Evolutionary conservation across 169 alveolate genomes (phyloP).

Genomic region (Eimeria zaria): DNA sequence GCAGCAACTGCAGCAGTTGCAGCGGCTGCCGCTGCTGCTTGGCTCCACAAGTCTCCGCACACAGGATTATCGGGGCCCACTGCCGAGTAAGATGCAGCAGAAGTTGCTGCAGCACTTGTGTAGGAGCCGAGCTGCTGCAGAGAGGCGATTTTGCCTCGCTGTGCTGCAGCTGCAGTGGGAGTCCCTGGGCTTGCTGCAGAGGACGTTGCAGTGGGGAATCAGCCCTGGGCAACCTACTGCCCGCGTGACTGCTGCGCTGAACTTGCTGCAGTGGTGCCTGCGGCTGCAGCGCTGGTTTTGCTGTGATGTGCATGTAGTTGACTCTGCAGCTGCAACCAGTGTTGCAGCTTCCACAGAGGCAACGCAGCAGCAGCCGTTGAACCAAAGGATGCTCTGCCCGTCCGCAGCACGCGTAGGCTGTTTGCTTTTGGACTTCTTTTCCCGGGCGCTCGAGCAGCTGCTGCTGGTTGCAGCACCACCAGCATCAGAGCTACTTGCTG

Average conservation of each 20-base stretch:
- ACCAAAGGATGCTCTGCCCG: constrained; percentile 46
- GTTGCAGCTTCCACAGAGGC: neutral
- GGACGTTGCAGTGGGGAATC: constrained; percentile 60
- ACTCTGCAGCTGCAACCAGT: constrained; percentile 2
- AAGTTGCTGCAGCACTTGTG: constrained; percentile 54
- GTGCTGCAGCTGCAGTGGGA: constrained; percentile 79
- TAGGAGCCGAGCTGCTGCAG: constrained; percentile 69
- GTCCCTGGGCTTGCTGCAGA: constrained; percentile 70
- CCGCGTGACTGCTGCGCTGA: constrained; percentile 53
- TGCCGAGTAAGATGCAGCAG: constrained; percentile 61
- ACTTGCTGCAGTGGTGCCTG: constrained; percentile 63
- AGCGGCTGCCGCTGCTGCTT: neutral
- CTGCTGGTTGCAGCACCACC: constrained; percentile 59
- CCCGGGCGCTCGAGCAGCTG: constrained; percentile 71
- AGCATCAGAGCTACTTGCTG: constrained; percentile 42
- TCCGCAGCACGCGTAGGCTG: constrained; percentile 28
- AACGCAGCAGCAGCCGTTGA: constrained; percentile 18
- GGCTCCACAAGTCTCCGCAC: constrained; percentile 21
- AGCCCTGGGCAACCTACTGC: constrained; percentile 55
- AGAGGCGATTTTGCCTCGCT: constrained; percentile 54
- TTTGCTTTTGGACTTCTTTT: constrained; percentile 49
- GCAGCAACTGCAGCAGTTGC: constrained; percentile 43
- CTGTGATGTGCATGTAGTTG: constrained; percentile 52
- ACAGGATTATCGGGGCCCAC: constrained; percentile 50
- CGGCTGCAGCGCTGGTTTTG: constrained; percentile 72